phyloP scores from a whole-genome alignment of 202 grass and related monocot species.

The Schoenoplectus tabernaemontani region DNA sequence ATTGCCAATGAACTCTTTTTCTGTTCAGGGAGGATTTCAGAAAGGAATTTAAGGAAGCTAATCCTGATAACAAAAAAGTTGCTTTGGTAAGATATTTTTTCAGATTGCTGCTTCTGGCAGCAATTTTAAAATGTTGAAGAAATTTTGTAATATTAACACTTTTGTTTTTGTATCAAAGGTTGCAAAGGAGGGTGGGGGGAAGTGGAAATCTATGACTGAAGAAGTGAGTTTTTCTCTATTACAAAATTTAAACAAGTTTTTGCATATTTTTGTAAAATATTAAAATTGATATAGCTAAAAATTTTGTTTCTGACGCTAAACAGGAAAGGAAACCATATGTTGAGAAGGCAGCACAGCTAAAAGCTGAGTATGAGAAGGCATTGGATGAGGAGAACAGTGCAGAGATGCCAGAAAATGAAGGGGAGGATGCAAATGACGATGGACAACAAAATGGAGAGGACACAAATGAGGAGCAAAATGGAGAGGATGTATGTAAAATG shows the following conservation, averaged over 20 bases:
- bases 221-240: conserved; percentile 29
- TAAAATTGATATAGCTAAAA: no score
- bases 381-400: conserved; percentile 10
- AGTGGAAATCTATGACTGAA: conserved; percentile 66
- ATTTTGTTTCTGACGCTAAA: background rate
- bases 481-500: conserved; percentile 17
- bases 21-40: conserved; percentile 63
- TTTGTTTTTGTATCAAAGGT: conserved; percentile 33
- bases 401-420: conserved; percentile 27
- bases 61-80: conserved; percentile 55
- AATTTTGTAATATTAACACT: background rate
- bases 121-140: background rate
- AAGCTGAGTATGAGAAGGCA: conserved; percentile 37
- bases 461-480: conserved; percentile 35
- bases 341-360: conserved; percentile 61
- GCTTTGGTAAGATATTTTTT: conserved; percentile 22
- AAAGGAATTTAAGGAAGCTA: conserved; percentile 52
- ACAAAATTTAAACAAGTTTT: background rate
- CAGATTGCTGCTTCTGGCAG: background rate
- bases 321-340: conserved; percentile 78
- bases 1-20: background rate
- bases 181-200: conserved; percentile 70
- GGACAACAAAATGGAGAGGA: conserved; percentile 28
- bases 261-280: no score
- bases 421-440: conserved; percentile 41